Conservation (phyloP, 1,139 yeast genomes). For the Kodamaea alishanica region DNA sequence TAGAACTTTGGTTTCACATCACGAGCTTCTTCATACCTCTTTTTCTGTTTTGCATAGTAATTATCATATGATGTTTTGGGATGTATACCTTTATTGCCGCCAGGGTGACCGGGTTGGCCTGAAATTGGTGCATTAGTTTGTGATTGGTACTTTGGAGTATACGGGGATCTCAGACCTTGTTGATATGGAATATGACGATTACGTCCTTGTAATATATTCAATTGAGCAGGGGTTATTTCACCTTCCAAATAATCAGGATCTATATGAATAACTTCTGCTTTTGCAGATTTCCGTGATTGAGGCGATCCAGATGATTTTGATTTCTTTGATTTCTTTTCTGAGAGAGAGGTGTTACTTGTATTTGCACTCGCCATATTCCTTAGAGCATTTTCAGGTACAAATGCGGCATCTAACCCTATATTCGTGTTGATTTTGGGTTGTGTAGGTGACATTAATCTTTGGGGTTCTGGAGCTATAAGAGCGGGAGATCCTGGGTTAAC, state of each 20-base stretch:
- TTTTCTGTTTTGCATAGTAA: slow-evolving; percentile 39
- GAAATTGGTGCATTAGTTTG: too few relatives aligned
- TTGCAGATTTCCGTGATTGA: too few relatives aligned
- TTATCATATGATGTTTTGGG: slow-evolving; percentile 19
- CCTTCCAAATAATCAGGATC: slow-evolving; percentile 34
- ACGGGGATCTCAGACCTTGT: slow-evolving; percentile 1
- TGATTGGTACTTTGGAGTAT: neutral
- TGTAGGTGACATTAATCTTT: too few relatives aligned
- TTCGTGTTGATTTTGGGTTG: neutral
- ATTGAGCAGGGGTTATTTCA: slow-evolving; percentile 38
- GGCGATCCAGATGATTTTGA: neutral
- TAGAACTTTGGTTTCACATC: slow-evolving; percentile 35
- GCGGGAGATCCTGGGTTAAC: too few relatives aligned
- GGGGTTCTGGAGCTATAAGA: too few relatives aligned
- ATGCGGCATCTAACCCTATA: neutral
- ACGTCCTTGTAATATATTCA: slow-evolving; percentile 22
- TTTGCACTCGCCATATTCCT: neutral
- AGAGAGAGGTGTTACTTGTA: neutral
- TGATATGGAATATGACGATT: slow-evolving; percentile 9
- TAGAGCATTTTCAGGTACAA: neutral
- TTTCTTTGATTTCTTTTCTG: neutral
- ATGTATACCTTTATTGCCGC: too few relatives aligned
- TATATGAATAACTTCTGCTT: neutral
- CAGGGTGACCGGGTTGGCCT: too few relatives aligned
- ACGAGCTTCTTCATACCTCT: slow-evolving; percentile 30